Percentiles rank a stretch among this genome's conserved stretches.
Evolutionary conservation across 177 flowering plant genomes (phyloP).

Genomic region (Vitis hybrid): DNA sequence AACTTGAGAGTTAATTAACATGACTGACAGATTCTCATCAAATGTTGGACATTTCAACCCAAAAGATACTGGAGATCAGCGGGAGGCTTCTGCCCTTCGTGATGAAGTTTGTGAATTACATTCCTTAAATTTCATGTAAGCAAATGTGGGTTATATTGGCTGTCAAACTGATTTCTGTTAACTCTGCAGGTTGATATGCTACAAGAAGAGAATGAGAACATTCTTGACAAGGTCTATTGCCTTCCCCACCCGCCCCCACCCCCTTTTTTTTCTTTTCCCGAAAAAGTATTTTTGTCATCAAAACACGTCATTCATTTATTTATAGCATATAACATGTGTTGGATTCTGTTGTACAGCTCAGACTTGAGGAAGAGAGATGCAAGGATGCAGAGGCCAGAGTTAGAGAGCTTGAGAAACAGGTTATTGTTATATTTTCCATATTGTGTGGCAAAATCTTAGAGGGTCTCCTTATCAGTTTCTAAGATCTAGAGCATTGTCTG

Average conservation of each 20-base stretch:
- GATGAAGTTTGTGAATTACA: slow-evolving; percentile 66
- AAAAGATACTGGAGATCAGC: slow-evolving; percentile 63
- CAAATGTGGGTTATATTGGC: neutral
- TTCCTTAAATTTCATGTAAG: neutral
- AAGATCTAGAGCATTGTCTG: too few species aligned
- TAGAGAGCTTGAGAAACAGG: slow-evolving; percentile 96
- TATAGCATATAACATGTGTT: slow-evolving; percentile 4
- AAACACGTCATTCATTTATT: neutral
- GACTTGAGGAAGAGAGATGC: slow-evolving; percentile 75
- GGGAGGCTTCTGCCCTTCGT: slow-evolving; percentile 83
- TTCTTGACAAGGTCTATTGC: slow-evolving; percentile 69
- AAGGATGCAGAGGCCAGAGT: slow-evolving; percentile 91
- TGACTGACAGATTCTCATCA: slow-evolving; percentile 52
- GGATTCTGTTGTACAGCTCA: slow-evolving; percentile 60
- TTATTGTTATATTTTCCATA: slow-evolving; percentile 4
- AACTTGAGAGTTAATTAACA: neutral
- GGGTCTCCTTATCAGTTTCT: too few species aligned
- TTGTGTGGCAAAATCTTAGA: neutral
- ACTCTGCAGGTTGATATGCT: slow-evolving; percentile 85
- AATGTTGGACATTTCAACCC: slow-evolving; percentile 44
- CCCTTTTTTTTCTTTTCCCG: neutral
- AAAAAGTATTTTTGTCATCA: neutral
- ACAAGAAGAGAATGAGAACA: slow-evolving; percentile 82
- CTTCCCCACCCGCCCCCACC: slow-evolving; percentile 2
- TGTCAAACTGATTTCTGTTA: slow-evolving; percentile 17